Percentiles rank a stretch among this genome's conserved stretches.
Conservation (phyloP, 306 rosid species). For the Gynostemma pentaphyllum region DNA sequence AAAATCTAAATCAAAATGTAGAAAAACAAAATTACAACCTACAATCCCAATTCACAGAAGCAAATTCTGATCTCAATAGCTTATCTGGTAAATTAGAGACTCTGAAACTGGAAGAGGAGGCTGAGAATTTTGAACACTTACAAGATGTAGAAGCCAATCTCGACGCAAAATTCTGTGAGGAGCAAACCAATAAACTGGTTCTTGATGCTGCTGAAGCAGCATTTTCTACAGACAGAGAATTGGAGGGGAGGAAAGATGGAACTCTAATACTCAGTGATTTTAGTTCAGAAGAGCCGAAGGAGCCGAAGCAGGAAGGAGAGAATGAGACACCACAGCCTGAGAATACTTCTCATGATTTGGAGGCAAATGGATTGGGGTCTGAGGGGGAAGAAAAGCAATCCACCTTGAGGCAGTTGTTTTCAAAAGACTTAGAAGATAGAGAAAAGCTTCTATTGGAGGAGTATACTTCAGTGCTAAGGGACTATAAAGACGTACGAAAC, state of each 20-base stretch:
- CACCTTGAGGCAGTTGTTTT: slow-evolving; percentile 49
- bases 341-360: slow-evolving; percentile 13
- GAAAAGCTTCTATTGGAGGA: slow-evolving; percentile 59
- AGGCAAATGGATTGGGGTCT: slow-evolving; percentile 19
- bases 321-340: slow-evolving; percentile 13
- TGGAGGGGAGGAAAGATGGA: slow-evolving; percentile 24
- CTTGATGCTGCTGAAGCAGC: slow-evolving; percentile 5
- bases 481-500: slow-evolving; percentile 53
- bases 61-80: slow-evolving; percentile 41
- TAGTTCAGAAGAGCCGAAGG: slow-evolving; percentile 6
- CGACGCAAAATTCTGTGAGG: slow-evolving; percentile 11
- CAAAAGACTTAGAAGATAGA: slow-evolving; percentile 56
- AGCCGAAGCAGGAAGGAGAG: slow-evolving; percentile 19
- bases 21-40: slow-evolving; percentile 27
- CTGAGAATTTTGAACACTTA: slow-evolving; percentile 12
- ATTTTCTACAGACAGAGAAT: slow-evolving; percentile 15
- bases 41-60: slow-evolving; percentile 37
- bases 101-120: slow-evolving; percentile 42
- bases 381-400: slow-evolving; percentile 38
- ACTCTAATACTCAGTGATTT: background rate
- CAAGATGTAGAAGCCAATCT: slow-evolving; percentile 13
- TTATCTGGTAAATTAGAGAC: slow-evolving; percentile 37
- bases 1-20: slow-evolving; percentile 28
- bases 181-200: slow-evolving; percentile 1
- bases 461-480: slow-evolving; percentile 51